phyloP scores from a whole-genome alignment of 2,329 filamentous ascomycete species.

The Escovopsis weberi region DNA sequence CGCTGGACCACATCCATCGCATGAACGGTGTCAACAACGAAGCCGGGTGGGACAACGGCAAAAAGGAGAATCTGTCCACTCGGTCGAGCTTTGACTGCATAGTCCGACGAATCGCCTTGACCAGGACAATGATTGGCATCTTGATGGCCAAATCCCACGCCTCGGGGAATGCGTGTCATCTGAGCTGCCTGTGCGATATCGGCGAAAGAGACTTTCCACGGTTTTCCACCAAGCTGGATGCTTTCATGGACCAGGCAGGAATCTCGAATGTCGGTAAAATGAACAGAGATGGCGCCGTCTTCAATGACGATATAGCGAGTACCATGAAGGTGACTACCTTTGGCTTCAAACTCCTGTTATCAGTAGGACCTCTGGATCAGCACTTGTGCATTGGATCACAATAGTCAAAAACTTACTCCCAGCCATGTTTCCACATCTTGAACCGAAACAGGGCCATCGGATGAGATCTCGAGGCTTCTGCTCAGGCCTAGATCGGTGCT shows the following conservation, averaged over 20 bases:
- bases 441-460: slow-evolving; percentile 15
- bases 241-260: slow-evolving; percentile 35
- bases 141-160: not conserved
- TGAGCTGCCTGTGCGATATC: not conserved
- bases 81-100: not conserved
- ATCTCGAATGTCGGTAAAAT: slow-evolving; percentile 47
- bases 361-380: slow-evolving; percentile 4
- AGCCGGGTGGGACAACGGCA: slow-evolving; percentile 10
- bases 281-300: slow-evolving; percentile 33
- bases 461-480: slow-evolving; percentile 28
- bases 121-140: not conserved
- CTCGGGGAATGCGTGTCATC: not conserved
- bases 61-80: slow-evolving; percentile 17
- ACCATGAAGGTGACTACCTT: slow-evolving; percentile 22
- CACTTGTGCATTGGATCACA: not conserved
- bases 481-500: slow-evolving; percentile 33
- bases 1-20: slow-evolving; percentile 17
- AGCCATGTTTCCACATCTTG: slow-evolving; percentile 30
- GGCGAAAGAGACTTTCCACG: slow-evolving; percentile 26
- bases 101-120: not conserved
- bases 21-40: slow-evolving; percentile 17
- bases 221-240: slow-evolving; percentile 25
- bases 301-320: slow-evolving; percentile 20
- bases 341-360: slow-evolving; percentile 23
- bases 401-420: slow-evolving; percentile 20